A percentile compares a stretch with the other conserved stretches of the same genome.
phyloP scores from a whole-genome alignment of 495 filamentous ascomycete genomes.

The Hypoxylon fragiforme region DNA sequence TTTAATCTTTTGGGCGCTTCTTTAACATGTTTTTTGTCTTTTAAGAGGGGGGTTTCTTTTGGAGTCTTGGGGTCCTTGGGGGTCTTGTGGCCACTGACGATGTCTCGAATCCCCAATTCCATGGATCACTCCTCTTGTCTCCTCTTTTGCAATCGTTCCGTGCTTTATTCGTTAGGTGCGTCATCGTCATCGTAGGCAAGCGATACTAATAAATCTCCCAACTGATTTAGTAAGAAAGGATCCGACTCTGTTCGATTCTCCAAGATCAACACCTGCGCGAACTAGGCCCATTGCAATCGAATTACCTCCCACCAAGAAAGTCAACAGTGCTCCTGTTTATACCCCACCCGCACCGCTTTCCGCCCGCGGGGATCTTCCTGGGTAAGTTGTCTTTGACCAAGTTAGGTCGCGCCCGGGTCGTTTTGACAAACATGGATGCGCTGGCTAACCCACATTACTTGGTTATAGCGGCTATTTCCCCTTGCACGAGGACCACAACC shows the following conservation, averaged over 20 bases:
- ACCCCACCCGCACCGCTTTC: conserved; percentile 50
- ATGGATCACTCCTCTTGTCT: conserved; percentile 9
- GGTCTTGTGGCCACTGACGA: conserved; percentile 13
- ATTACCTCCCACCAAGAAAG: conserved; percentile 38
- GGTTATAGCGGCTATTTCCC: conserved; percentile 54
- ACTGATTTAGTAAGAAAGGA: conserved; percentile 35
- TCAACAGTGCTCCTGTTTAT: conserved; percentile 39
- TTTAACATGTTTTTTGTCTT: no score
- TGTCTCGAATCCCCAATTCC: conserved; percentile 16
- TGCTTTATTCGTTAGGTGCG: conserved; percentile 17
- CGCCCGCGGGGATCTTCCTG: conserved; percentile 53
- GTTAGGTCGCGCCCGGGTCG: not conserved
- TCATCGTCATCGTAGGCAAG: conserved; percentile 20
- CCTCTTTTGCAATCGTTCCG: conserved; percentile 2
- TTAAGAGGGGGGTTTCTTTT: not conserved
- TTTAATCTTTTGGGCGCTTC: conserved; percentile 13
- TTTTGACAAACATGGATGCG: conserved; percentile 4
- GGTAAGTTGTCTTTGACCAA: conserved; percentile 41
- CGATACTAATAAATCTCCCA: conserved; percentile 29
- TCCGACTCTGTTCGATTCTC: conserved; percentile 22
- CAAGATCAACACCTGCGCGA: conserved; percentile 30
- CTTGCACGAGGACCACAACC: conserved; percentile 49
- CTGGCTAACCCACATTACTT: not conserved
- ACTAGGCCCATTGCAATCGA: conserved; percentile 54
- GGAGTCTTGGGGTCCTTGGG: not conserved